phyloP scores from a whole-genome alignment of 1,139 yeast species.

The Candida tetrigidarum region DNA sequence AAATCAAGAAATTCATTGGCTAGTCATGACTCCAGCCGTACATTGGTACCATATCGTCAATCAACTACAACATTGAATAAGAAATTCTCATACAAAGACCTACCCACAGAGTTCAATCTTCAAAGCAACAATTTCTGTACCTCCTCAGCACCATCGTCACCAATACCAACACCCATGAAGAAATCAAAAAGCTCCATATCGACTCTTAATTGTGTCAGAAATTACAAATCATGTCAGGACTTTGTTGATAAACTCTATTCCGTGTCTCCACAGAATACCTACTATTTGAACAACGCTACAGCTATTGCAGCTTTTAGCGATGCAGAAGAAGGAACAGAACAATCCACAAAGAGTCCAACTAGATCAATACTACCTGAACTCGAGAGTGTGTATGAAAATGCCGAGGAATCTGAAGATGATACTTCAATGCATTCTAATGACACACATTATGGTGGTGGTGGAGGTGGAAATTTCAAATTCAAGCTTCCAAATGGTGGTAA shows the following conservation, averaged over 20 bases:
- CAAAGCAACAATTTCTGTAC: not conserved
- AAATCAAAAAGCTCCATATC: constrained; percentile 8
- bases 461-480: constrained; percentile 30
- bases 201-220: constrained; percentile 7
- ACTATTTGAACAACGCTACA: constrained; percentile 36
- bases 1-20: constrained; percentile 14
- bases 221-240: constrained; percentile 28
- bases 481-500: constrained; percentile 29
- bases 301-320: constrained; percentile 29
- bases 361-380: constrained; percentile 11
- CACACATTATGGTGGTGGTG: constrained; percentile 29
- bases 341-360: constrained; percentile 2
- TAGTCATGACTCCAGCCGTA: constrained; percentile 17
- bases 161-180: constrained; percentile 11
- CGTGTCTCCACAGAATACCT: constrained; percentile 46
- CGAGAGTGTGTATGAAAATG: constrained; percentile 14
- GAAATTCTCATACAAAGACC: constrained; percentile 15
- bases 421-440: constrained; percentile 16
- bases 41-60: constrained; percentile 9
- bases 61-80: constrained; percentile 3
- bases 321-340: constrained; percentile 2
- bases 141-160: not conserved
- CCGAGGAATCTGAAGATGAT: constrained; percentile 11
- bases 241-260: constrained; percentile 43
- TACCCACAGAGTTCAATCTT: constrained; percentile 16